Percentiles rank a stretch among this genome's conserved stretches.
Conservation (phyloP, 2,329 filamentous ascomycete species). For the Phialocephala sp. region DNA sequence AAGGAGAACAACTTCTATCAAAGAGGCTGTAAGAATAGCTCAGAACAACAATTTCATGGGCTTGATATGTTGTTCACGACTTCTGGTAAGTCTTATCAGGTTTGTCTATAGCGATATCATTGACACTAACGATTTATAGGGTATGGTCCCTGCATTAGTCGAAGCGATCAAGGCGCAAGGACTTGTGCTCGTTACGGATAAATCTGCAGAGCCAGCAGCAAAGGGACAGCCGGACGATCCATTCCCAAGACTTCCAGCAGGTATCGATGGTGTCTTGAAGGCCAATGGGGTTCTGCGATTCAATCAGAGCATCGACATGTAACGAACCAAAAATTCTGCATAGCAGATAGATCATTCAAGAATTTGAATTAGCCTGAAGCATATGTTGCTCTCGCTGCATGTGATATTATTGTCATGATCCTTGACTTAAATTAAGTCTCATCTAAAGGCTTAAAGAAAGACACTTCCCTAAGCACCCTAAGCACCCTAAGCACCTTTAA, state of each 20-base stretch:
- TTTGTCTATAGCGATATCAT: background rate
- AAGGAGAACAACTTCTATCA: slow-evolving; percentile 81
- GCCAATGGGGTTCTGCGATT: slow-evolving; percentile 89
- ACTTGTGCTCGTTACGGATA: slow-evolving; percentile 89
- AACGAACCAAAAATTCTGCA: slow-evolving; percentile 19
- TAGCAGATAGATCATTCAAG: background rate
- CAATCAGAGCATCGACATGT: slow-evolving; percentile 86
- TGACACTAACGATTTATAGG: slow-evolving; percentile 57
- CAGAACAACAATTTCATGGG: slow-evolving; percentile 99
- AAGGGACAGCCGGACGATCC: slow-evolving; percentile 49
- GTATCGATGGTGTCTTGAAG: slow-evolving; percentile 86
- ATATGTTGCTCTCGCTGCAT: no score
- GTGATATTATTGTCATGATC: background rate
- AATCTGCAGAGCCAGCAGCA: slow-evolving; percentile 58
- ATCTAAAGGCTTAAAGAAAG: background rate
- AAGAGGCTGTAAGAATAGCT: slow-evolving; percentile 91
- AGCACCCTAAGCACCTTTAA: slow-evolving; percentile 68
- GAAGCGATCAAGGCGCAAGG: slow-evolving; percentile 95
- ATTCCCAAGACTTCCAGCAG: slow-evolving; percentile 71
- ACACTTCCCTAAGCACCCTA: background rate
- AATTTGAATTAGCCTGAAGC: background rate
- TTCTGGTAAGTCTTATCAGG: slow-evolving; percentile 70
- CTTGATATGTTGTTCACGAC: slow-evolving; percentile 83
- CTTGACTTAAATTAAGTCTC: background rate
- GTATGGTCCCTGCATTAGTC: slow-evolving; percentile 89